Evolutionary conservation across 2,329 filamentous ascomycete genomes (phyloP).

Genomic region (Trichoderma asperellum): DNA sequence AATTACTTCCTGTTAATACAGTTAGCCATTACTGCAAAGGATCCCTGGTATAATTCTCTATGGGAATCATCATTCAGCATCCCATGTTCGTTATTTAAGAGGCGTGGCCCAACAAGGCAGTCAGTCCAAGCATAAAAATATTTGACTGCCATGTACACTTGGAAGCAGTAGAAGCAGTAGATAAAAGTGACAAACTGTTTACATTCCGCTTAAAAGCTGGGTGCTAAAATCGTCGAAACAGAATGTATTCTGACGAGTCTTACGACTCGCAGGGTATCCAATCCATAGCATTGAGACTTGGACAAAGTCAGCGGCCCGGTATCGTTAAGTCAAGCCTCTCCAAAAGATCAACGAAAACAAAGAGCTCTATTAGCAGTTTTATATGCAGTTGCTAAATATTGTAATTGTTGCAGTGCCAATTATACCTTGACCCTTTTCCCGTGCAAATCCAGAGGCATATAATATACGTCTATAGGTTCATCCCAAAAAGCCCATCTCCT

Average conservation of each 20-base stretch:
- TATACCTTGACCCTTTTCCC: not conserved
- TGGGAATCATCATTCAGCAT: not conserved
- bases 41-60: not conserved
- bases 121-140: no score
- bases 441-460: not conserved
- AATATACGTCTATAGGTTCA: conserved; percentile 21
- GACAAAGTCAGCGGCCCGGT: no score
- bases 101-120: no score
- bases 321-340: not conserved
- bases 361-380: not conserved
- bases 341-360: not conserved
- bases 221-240: no score
- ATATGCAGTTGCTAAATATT: not conserved
- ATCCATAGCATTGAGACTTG: no score
- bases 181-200: no score
- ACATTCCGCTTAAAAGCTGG: no score
- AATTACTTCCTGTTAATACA: not conserved
- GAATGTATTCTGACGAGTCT: no score
- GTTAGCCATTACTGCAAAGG: no score
- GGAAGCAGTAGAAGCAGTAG: no score
- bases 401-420: not conserved
- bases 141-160: no score
- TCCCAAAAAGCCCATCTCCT: conserved; percentile 45
- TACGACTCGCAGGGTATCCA: no score
- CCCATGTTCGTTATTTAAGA: not conserved